Evolutionary conservation across 2,329 filamentous ascomycete species (phyloP).

Genomic region (Ophioceras dolichostomum): DNA sequence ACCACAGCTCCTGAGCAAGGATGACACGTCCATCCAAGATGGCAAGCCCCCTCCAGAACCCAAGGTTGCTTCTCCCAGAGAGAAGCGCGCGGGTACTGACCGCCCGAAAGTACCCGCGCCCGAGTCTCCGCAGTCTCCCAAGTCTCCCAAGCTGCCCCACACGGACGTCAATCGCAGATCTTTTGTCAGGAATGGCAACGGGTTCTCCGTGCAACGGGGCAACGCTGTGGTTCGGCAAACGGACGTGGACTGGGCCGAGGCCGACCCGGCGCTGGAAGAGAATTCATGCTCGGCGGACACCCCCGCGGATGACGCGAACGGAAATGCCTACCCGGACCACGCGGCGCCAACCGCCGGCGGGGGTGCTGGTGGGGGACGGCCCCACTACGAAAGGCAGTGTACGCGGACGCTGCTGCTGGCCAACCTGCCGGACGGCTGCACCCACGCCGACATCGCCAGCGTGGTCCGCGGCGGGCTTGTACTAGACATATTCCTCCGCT

Average conservation of each 20-base stretch:
- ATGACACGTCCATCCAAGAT: slow-evolving; percentile 13
- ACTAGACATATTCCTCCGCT: slow-evolving; percentile 53
- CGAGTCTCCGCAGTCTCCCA: not conserved
- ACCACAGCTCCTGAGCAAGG: slow-evolving; percentile 14
- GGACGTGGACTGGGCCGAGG: slow-evolving; percentile 5
- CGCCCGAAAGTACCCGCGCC: too few relatives aligned
- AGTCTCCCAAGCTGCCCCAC: too few relatives aligned
- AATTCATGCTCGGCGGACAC: not conserved
- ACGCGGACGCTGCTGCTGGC: slow-evolving; percentile 48
- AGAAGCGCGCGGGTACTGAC: too few relatives aligned
- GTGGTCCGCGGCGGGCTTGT: slow-evolving; percentile 59
- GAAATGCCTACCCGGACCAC: slow-evolving; percentile 7
- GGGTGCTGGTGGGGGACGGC: slow-evolving; percentile 8
- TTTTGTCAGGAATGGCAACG: not conserved
- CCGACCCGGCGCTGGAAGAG: slow-evolving; percentile 2
- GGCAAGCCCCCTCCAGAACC: not conserved
- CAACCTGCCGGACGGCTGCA: slow-evolving; percentile 49
- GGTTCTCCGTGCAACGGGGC: not conserved
- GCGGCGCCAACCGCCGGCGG: too few relatives aligned
- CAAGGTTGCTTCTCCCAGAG: too few relatives aligned
- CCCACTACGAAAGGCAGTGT: slow-evolving; percentile 23
- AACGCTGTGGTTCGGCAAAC: not conserved
- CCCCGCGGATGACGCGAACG: not conserved
- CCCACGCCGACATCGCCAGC: slow-evolving; percentile 52
- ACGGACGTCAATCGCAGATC: not conserved